These are phyloP conservation scores for Geoglossum cookeanum DNA, from an alignment of 2,329 filamentous ascomycete species.

Conservation along the genomic window DNA sequence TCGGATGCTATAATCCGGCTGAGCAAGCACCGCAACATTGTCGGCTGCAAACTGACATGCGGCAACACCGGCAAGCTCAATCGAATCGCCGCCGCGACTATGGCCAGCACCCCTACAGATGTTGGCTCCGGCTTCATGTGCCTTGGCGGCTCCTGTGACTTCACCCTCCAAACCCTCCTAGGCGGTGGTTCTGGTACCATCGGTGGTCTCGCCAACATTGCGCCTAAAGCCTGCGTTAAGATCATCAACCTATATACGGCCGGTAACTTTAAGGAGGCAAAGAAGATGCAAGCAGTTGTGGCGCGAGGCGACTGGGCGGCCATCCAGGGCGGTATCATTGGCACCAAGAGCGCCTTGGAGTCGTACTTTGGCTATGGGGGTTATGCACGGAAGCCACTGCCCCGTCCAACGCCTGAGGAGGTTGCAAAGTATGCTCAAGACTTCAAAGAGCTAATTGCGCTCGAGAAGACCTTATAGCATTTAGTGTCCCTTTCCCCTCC, in stretches of 20 bases:
- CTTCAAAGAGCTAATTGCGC: slow-evolving; percentile 25
- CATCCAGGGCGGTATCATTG: slow-evolving; percentile 49
- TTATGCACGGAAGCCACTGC: slow-evolving; percentile 36
- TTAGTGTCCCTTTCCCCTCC: background rate
- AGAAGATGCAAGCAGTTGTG: slow-evolving; percentile 43
- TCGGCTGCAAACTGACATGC: slow-evolving; percentile 50
- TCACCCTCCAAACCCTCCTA: slow-evolving; percentile 49
- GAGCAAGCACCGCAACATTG: slow-evolving; percentile 40
- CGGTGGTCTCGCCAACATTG: slow-evolving; percentile 51
- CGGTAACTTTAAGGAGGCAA: slow-evolving; percentile 41
- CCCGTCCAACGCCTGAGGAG: slow-evolving; percentile 27
- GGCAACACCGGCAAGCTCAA: slow-evolving; percentile 51
- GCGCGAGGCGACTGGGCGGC: slow-evolving; percentile 50
- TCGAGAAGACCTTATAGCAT: slow-evolving; percentile 18
- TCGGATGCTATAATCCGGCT: slow-evolving; percentile 42
- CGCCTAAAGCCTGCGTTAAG: slow-evolving; percentile 44
- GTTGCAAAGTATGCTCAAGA: slow-evolving; percentile 21
- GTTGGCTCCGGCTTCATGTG: slow-evolving; percentile 41
- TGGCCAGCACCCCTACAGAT: slow-evolving; percentile 18
- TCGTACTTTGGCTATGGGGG: slow-evolving; percentile 47
- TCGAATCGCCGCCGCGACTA: slow-evolving; percentile 36
- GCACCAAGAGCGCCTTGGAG: slow-evolving; percentile 46
- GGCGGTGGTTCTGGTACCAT: slow-evolving; percentile 55
- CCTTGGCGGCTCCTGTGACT: slow-evolving; percentile 55
- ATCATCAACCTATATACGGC: slow-evolving; percentile 39